These are phyloP conservation scores for Pterocarpus santalinus DNA, from an alignment of 306 rosid genomes.

Conservation along the genomic window DNA sequence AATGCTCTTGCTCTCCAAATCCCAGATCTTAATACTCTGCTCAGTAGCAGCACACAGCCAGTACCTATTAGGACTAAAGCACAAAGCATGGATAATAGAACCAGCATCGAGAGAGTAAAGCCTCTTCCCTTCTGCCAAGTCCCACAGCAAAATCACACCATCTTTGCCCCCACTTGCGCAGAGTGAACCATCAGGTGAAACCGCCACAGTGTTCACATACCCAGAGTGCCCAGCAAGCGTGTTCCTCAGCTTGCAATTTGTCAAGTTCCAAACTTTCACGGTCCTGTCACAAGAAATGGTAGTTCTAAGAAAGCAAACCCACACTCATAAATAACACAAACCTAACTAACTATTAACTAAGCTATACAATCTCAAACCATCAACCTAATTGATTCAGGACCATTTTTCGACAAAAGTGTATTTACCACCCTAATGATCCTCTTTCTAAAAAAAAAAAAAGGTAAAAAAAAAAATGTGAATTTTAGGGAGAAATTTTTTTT, in stretches of 20 bases:
- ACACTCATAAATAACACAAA: background rate
- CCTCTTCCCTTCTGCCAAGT: slow-evolving; percentile 82
- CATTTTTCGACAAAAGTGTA: too few species aligned
- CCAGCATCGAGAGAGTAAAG: slow-evolving; percentile 76
- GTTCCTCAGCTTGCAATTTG: slow-evolving; percentile 72
- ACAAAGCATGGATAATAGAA: slow-evolving; percentile 67
- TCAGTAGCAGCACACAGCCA: slow-evolving; percentile 93
- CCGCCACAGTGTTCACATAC: slow-evolving; percentile 80
- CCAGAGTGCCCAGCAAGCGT: slow-evolving; percentile 73
- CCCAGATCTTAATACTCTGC: slow-evolving; percentile 87
- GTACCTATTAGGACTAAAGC: slow-evolving; percentile 86
- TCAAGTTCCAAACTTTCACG: slow-evolving; percentile 80
- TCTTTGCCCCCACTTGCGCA: slow-evolving; percentile 90
- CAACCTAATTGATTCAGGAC: background rate
- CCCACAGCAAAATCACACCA: slow-evolving; percentile 82
- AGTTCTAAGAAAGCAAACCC: background rate
- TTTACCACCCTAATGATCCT: too few species aligned
- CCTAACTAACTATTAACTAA: background rate
- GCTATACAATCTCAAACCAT: too few species aligned
- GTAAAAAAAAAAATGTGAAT: too few species aligned
- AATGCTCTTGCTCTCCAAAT: slow-evolving; percentile 83
- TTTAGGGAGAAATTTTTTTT: too few species aligned
- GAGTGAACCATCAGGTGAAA: slow-evolving; percentile 80
- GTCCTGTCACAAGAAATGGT: slow-evolving; percentile 47
- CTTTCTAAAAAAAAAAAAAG: too few species aligned